phyloP scores from a whole-genome alignment of 441 rosid genomes.

The Mallotus repandus region DNA sequence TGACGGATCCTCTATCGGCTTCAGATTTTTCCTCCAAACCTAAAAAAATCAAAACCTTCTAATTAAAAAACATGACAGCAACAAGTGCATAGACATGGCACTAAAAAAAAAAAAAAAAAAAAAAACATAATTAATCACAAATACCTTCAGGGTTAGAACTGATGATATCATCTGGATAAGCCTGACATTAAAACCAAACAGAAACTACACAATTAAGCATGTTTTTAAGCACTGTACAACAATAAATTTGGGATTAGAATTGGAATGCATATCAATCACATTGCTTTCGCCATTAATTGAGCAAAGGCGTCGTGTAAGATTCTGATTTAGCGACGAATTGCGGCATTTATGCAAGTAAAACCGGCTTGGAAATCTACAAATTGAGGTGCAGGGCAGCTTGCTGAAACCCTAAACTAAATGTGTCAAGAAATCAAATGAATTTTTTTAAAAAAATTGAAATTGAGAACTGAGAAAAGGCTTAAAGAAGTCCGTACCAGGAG shows the following conservation, averaged over 20 bases:
- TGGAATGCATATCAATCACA: slow-evolving; percentile 14
- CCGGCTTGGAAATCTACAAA: slow-evolving; percentile 21
- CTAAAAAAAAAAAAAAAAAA: background rate
- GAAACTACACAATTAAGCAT: background rate
- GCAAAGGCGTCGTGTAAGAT: slow-evolving; percentile 17
- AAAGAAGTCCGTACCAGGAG: too few relatives aligned
- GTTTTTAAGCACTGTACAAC: background rate
- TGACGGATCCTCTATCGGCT: slow-evolving; percentile 24
- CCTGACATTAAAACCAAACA: slow-evolving; percentile 36
- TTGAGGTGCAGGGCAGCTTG: slow-evolving; percentile 10
- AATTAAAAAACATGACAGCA: background rate
- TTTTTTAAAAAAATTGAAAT: background rate
- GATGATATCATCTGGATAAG: slow-evolving; percentile 25
- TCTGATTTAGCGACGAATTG: background rate
- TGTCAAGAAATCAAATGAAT: background rate
- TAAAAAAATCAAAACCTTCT: slow-evolving; percentile 11
- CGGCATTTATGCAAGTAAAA: background rate
- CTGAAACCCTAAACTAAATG: slow-evolving; percentile 26
- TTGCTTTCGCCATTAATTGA: slow-evolving; percentile 22
- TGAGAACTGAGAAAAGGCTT: too few relatives aligned
- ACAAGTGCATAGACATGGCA: too few relatives aligned
- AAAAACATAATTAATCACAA: background rate
- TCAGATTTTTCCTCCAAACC: slow-evolving; percentile 38
- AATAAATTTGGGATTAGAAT: background rate
- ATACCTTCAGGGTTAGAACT: slow-evolving; percentile 40